Evolutionary conservation across 805 yeast genomes (phyloP), one percentile per base, ranked within the genome.

Genomic region (Barnettozyma wickerhamii): DNA sequence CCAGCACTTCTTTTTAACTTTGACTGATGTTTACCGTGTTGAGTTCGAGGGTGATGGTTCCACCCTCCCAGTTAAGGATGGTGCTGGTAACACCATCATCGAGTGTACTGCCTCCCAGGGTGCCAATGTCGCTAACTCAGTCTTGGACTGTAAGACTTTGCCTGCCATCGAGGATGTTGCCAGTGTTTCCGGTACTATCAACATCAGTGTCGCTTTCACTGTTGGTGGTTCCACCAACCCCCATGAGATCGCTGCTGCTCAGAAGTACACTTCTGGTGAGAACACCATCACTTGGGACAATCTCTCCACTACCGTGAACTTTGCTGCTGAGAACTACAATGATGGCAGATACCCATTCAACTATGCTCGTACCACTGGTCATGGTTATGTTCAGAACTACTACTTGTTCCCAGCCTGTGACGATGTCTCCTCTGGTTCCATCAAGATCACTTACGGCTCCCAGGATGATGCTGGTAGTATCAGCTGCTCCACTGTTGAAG

Each of bases 1-100:
- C 14, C 40, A 36, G 20, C 32, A 33, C 4, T 64, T 59, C 41
- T 34, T 51, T 4, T 23, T 65, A 6, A 35, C 39, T 3, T 42
- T 67, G 48, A 60, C 63, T 7, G 42, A 55, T 38, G 58, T 65
- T 19, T 65, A 64, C 46, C 59, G 67, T 35, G 43, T 65, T 24
- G 58, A 62, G 35, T 63, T 66, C 36, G 49, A 51, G 17, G 57
- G 51, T 14, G 48, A 43, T 32, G 44, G 41, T 12, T 20, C 44
- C 9, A 48, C 50, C 15, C 42, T 51, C 14, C 49, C 42, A 15
- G 53, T 56, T n/a, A 24, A 44, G 6, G 33, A 42, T 29, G 63
- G 51, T 42, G 9, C 26, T 23, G 64, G 60, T 13, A 49, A 52
- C 5, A 40, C 45, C 7, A 54, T 60, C 5, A 52, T 64, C 34